phyloP scores from a whole-genome alignment of 2,329 filamentous ascomycete species.

The Trichoderma sp. region DNA sequence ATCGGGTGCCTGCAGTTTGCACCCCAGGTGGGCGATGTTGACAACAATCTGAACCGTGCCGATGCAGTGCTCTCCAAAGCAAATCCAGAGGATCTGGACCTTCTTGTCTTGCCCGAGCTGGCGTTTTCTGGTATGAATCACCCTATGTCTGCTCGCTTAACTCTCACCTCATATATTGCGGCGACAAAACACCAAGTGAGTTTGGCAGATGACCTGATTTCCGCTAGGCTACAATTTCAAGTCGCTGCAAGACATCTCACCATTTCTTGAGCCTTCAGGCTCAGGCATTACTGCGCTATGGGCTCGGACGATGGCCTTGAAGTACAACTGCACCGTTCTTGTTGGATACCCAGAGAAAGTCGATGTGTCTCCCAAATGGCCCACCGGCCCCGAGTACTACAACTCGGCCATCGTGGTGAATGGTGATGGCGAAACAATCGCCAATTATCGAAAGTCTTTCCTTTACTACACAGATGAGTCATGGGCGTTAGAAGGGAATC shows the following conservation, averaged over 20 bases:
- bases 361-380: slow-evolving; percentile 50
- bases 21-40: slow-evolving; percentile 65
- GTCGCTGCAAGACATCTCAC: slow-evolving; percentile 63
- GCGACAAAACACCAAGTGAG: not conserved
- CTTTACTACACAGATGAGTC: slow-evolving; percentile 60
- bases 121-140: slow-evolving; percentile 63
- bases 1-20: slow-evolving; percentile 71
- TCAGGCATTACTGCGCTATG: slow-evolving; percentile 68
- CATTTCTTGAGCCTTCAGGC: slow-evolving; percentile 65
- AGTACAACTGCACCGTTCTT: slow-evolving; percentile 64
- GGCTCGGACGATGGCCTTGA: slow-evolving; percentile 65
- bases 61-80: slow-evolving; percentile 59
- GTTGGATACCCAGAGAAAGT: slow-evolving; percentile 73
- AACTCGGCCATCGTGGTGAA: slow-evolving; percentile 55
- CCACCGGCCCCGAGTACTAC: slow-evolving; percentile 52
- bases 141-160: not conserved
- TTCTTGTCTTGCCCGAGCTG: slow-evolving; percentile 72
- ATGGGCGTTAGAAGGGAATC: slow-evolving; percentile 55
- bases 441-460: slow-evolving; percentile 60
- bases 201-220: not conserved
- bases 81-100: slow-evolving; percentile 56
- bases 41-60: slow-evolving; percentile 68
- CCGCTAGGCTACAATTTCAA: slow-evolving; percentile 70
- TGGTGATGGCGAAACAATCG: slow-evolving; percentile 56
- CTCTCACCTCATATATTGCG: not conserved